Evolutionary conservation across 1,284 basidiomycete species (phyloP), one percentile per base, ranked within the genome.

Genomic region (Cryptococcus sp.): DNA sequence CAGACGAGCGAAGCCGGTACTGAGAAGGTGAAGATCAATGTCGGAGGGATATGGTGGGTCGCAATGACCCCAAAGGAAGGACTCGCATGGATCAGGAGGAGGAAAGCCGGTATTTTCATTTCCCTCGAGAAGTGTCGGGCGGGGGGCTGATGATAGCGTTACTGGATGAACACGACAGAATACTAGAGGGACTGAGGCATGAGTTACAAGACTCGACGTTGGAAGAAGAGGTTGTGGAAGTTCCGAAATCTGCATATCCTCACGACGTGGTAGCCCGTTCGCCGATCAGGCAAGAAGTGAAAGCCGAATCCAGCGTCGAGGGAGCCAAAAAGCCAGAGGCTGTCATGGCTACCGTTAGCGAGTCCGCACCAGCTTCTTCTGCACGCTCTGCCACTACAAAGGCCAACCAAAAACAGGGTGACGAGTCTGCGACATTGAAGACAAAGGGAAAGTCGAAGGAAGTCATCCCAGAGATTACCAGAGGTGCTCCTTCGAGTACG

Each of bases 61-160:
- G 69, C 70, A 45, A 70, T 74, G 70, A 67, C 56, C 2, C 61
- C 66, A 3, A 28, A 50, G 7, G 70, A 74, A 52, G 71, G 69
- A 16, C 60, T 50, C 0, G 62, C 45, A 5, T 72, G 64, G 37
- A 56, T 72, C 2, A 46, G 55, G 10, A 45, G 67, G 52, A 57
- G 66, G 50, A 66, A 62, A 46, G 45, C 45, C 1, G 56, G 70
- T 68, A 49, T 57, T 64, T 62, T 11, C 10, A 34, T n/a, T 25
- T 3, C 40, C 19, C n/a, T 10, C 11, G 19, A 9, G 40, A 19
- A 42, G 40, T 25, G 25, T 11, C n/a, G 34, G 39, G 47, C n/a
- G 14, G 18, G 13, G 16, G 23, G 18, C n/a, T 46, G 3, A 25
- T 28, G 42, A 14, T 24, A 62, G 57, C 50, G 18, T 25, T 63